Conservation (phyloP, 1,284 basidiomycete species). For the Austroboletus novae-zelandiae region DNA sequence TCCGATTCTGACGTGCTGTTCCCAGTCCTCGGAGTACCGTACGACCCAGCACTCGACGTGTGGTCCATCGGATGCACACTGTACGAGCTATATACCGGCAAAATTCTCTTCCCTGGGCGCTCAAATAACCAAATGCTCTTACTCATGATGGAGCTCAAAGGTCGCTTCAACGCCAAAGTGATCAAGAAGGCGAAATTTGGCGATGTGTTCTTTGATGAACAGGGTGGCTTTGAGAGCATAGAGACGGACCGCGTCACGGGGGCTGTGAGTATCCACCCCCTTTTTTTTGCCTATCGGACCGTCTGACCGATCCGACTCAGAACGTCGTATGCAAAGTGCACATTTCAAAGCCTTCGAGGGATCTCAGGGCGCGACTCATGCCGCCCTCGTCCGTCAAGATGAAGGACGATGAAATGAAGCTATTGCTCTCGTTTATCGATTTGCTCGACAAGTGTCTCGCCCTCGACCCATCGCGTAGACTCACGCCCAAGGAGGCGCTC, state of each 20-base stretch:
- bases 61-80: slow-evolving; percentile 99
- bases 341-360: slow-evolving; percentile 80
- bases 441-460: slow-evolving; percentile 89
- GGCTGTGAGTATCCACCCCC: slow-evolving; percentile 51
- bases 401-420: slow-evolving; percentile 85
- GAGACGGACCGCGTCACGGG: slow-evolving; percentile 85
- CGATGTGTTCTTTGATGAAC: slow-evolving; percentile 91
- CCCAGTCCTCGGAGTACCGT: slow-evolving; percentile 90
- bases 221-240: slow-evolving; percentile 76
- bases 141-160: slow-evolving; percentile 96
- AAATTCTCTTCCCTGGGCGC: slow-evolving; percentile 95
- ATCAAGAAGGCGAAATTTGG: slow-evolving; percentile 94
- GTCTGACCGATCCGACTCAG: slow-evolving; percentile 42
- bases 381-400: slow-evolving; percentile 75
- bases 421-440: slow-evolving; percentile 85
- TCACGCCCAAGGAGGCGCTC: slow-evolving; percentile 87
- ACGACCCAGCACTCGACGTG: slow-evolving; percentile 91
- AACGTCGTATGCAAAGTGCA: slow-evolving; percentile 80
- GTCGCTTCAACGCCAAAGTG: slow-evolving; percentile 90
- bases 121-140: slow-evolving; percentile 98
- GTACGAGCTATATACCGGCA: slow-evolving; percentile 97
- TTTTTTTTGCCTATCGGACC: slow-evolving; percentile 10
- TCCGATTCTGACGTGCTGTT: slow-evolving; percentile 17
- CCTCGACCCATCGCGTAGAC: slow-evolving; percentile 85
- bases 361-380: slow-evolving; percentile 81